Evolutionary conservation across 2,329 filamentous ascomycete genomes (phyloP).

Genomic region (Phaeomoniella chlamydospora): DNA sequence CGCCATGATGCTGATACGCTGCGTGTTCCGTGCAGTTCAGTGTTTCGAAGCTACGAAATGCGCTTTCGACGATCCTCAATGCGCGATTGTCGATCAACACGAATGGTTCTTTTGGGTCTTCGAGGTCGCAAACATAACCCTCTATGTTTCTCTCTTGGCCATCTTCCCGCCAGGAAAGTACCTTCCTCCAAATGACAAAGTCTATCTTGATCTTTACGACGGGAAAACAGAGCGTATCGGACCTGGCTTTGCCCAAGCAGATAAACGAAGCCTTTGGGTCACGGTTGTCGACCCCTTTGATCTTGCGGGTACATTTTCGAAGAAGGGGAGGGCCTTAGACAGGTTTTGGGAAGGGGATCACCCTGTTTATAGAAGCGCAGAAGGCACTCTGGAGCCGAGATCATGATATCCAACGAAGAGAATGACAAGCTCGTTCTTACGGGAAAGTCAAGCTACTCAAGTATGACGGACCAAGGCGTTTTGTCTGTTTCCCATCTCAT

Average conservation of each 20-base stretch:
- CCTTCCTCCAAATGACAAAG: slow-evolving; percentile 33
- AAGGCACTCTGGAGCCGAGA: too few species aligned
- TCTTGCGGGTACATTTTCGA: slow-evolving; percentile 19
- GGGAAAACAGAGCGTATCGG: slow-evolving; percentile 36
- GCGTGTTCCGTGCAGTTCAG: slow-evolving; percentile 38
- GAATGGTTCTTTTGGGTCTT: slow-evolving; percentile 42
- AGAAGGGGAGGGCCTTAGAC: slow-evolving; percentile 19
- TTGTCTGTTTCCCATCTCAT: too few species aligned
- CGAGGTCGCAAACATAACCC: slow-evolving; percentile 35
- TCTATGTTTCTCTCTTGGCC: slow-evolving; percentile 36
- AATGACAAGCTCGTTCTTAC: too few species aligned
- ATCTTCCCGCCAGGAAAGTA: slow-evolving; percentile 35
- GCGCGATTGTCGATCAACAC: slow-evolving; percentile 21
- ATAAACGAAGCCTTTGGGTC: slow-evolving; percentile 27
- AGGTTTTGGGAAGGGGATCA: slow-evolving; percentile 23
- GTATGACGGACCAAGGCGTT: too few species aligned
- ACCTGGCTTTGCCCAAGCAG: slow-evolving; percentile 33
- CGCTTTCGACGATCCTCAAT: too few species aligned
- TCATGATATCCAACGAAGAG: too few species aligned
- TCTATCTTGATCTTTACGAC: slow-evolving; percentile 36
- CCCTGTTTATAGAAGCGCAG: slow-evolving; percentile 4
- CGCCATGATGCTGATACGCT: slow-evolving; percentile 26
- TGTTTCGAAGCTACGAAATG: slow-evolving; percentile 26
- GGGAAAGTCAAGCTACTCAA: too few species aligned
- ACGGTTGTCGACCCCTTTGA: slow-evolving; percentile 30